phyloP scores from a whole-genome alignment of 768 basidiomycete genomes.

The Daedalea quercina region DNA sequence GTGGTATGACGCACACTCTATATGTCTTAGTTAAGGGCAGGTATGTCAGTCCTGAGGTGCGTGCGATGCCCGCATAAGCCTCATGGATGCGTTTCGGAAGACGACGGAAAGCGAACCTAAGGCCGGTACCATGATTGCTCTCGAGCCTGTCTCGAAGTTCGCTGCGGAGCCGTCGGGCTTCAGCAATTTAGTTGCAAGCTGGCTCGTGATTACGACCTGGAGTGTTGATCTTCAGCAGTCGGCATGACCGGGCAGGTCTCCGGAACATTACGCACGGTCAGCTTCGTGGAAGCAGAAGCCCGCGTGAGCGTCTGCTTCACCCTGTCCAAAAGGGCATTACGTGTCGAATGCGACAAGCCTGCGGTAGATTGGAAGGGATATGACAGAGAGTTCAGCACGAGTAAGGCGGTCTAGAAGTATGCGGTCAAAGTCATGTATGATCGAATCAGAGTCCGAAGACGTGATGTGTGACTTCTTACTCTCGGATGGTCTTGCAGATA shows the following conservation, averaged over 20 bases:
- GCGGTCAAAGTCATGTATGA: neutral
- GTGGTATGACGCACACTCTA: constrained; percentile 36
- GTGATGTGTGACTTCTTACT: constrained; percentile 28
- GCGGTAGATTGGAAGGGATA: constrained; percentile 55
- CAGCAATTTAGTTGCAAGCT: constrained; percentile 63
- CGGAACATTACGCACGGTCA: constrained; percentile 37
- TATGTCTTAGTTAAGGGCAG: constrained; percentile 38
- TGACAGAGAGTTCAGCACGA: constrained; percentile 62
- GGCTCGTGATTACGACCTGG: constrained; percentile 55
- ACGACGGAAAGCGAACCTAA: constrained; percentile 37
- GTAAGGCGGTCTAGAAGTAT: constrained; percentile 42
- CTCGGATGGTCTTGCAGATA: constrained; percentile 39
- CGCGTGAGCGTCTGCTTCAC: constrained; percentile 48
- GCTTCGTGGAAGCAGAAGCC: constrained; percentile 36
- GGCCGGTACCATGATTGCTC: constrained; percentile 59
- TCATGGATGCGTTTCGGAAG: neutral
- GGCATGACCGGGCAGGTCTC: neutral
- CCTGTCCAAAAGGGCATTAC: constrained; percentile 38
- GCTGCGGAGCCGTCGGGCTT: constrained; percentile 58
- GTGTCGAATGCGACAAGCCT: constrained; percentile 31
- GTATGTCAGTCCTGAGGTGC: constrained; percentile 26
- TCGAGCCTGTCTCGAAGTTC: constrained; percentile 57
- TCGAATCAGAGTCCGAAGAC: neutral
- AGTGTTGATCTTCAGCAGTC: neutral
- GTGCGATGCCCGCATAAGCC: neutral